These are phyloP conservation scores for Didymella lethalis DNA, from an alignment of 2,329 filamentous ascomycete species.

Conservation along the genomic window DNA sequence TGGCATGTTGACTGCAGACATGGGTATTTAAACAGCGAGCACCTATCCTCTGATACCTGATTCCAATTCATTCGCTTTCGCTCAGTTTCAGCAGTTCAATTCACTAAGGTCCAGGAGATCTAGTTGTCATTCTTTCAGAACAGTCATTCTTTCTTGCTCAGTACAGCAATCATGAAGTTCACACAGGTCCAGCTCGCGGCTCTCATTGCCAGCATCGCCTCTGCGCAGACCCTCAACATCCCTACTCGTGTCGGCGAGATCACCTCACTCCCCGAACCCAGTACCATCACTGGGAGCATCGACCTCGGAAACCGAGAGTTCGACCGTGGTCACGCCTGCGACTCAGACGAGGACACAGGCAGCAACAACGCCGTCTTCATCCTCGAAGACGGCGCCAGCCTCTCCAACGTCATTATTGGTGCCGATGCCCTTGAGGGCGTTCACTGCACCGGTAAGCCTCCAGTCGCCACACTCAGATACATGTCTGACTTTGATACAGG, in stretches of 20 bases:
- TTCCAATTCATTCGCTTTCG: neutral
- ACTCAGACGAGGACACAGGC: slow-evolving; percentile 36
- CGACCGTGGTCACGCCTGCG: slow-evolving; percentile 32
- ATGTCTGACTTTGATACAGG: slow-evolving; percentile 36
- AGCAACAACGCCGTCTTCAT: slow-evolving; percentile 58
- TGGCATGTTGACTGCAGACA: neutral
- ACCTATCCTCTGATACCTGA: neutral
- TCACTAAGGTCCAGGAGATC: slow-evolving; percentile 13
- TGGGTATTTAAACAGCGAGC: slow-evolving; percentile 1
- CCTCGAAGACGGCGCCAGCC: slow-evolving; percentile 58
- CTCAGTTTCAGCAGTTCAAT: neutral
- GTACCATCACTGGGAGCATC: slow-evolving; percentile 30
- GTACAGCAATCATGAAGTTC: slow-evolving; percentile 30
- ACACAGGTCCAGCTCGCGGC: slow-evolving; percentile 31
- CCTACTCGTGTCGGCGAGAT: slow-evolving; percentile 41
- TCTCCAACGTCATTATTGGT: slow-evolving; percentile 64
- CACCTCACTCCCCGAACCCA: slow-evolving; percentile 38
- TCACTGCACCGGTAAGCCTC: slow-evolving; percentile 57
- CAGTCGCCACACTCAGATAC: neutral
- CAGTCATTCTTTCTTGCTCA: neutral
- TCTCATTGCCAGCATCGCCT: slow-evolving; percentile 35
- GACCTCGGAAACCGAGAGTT: slow-evolving; percentile 36
- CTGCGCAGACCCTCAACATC: slow-evolving; percentile 46
- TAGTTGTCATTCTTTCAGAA: slow-evolving; percentile 9
- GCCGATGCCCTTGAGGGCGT: slow-evolving; percentile 60